phyloP scores from a whole-genome alignment of 331 rosid species.

The Rhamnella rubrinervis region DNA sequence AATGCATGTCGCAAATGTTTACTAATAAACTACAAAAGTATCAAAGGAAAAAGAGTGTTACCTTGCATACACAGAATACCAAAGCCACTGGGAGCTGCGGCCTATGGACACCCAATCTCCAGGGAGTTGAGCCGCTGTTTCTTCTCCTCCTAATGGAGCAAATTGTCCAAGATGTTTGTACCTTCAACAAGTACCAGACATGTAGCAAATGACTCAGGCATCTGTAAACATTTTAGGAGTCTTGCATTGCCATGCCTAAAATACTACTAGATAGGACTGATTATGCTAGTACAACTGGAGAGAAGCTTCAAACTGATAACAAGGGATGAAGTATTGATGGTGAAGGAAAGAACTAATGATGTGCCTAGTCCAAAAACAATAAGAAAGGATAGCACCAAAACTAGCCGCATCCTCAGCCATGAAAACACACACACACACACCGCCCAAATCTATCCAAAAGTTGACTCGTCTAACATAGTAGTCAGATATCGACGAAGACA shows the following conservation, averaged over 20 bases:
- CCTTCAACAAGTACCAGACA: constrained; percentile 42
- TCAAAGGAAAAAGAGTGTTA: constrained; percentile 1
- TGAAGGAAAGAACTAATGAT: background rate
- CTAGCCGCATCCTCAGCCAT: too few relatives aligned
- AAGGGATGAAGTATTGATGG: background rate
- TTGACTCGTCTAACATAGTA: background rate
- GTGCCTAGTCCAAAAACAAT: background rate
- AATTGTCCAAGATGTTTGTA: constrained; percentile 96
- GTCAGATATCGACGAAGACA: background rate
- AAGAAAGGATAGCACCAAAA: too few relatives aligned
- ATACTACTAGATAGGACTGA: too few relatives aligned
- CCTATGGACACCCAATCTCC: constrained; percentile 98
- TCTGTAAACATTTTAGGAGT: background rate
- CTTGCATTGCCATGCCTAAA: too few relatives aligned
- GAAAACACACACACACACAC: too few relatives aligned
- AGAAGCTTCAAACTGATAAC: background rate
- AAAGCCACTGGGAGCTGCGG: constrained; percentile 91
- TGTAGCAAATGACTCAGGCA: constrained; percentile 16
- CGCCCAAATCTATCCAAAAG: too few relatives aligned
- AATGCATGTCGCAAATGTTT: too few relatives aligned
- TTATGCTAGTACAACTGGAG: background rate
- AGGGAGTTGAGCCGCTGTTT: constrained; percentile 98
- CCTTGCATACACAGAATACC: constrained; percentile 99
- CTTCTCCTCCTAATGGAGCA: constrained; percentile 99
- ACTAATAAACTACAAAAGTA: too few relatives aligned